These are phyloP conservation scores for Pestalotiopsis sp. DNA, from an alignment of 2,329 filamentous ascomycete genomes.

Conservation along the genomic window DNA sequence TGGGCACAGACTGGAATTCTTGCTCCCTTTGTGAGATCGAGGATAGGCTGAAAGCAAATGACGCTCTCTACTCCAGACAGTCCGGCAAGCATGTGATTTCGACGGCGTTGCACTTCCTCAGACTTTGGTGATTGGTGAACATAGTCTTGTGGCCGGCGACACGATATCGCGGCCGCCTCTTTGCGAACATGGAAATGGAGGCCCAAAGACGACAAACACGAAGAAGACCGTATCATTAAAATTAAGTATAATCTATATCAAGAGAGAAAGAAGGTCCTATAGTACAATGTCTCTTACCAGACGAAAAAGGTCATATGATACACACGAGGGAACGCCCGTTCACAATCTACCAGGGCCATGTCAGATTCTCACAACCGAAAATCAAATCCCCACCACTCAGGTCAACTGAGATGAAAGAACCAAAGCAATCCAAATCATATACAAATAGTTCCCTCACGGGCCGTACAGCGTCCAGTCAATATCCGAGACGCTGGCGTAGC, in stretches of 20 bases:
- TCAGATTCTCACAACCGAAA: not conserved
- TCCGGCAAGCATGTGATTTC: too few species aligned
- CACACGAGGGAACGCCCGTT: not conserved
- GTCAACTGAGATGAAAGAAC: too few species aligned
- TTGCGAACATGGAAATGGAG: not conserved
- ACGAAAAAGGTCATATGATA: not conserved
- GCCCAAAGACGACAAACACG: not conserved
- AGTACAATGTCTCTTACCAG: not conserved
- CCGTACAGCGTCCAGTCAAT: slow-evolving; percentile 40
- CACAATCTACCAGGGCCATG: not conserved
- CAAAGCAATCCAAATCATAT: not conserved
- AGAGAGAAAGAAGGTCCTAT: not conserved
- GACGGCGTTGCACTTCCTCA: too few species aligned
- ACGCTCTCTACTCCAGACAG: too few species aligned
- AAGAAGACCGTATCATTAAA: not conserved
- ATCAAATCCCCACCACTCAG: too few species aligned
- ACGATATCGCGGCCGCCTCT: too few species aligned
- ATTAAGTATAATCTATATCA: not conserved
- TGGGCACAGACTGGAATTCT: not conserved
- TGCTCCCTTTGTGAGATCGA: too few species aligned
- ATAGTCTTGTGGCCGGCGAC: too few species aligned
- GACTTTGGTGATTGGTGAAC: too few species aligned
- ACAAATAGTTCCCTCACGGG: slow-evolving; percentile 8
- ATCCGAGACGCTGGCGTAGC: slow-evolving; percentile 42
- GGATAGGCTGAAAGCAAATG: too few species aligned